Percentiles rank a stretch among this genome's conserved stretches.
Evolutionary conservation across 164 flowering plant species (phyloP).

Genomic region (Santalum album): DNA sequence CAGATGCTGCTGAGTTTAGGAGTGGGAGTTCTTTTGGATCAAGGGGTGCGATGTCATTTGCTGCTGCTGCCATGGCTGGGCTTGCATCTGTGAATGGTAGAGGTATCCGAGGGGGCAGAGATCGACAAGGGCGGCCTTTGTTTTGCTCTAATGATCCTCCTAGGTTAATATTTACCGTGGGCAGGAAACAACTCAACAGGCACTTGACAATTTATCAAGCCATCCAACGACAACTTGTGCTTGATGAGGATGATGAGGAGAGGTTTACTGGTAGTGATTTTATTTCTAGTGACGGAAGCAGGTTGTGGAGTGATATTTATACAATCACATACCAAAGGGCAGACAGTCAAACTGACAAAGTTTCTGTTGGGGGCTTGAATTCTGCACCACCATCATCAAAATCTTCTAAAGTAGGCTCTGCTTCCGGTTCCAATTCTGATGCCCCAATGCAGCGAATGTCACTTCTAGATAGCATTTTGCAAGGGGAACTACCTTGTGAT

Average conservation of each 20-base stretch:
- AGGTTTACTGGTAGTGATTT: slow-evolving; percentile 55
- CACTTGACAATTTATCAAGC: slow-evolving; percentile 91
- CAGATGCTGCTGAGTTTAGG: slow-evolving; percentile 52
- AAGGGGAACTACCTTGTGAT: slow-evolving; percentile 91
- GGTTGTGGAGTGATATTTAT: slow-evolving; percentile 80
- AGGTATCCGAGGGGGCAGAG: slow-evolving; percentile 75
- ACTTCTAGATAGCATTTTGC: slow-evolving; percentile 86
- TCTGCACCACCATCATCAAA: slow-evolving; percentile 42
- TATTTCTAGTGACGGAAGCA: slow-evolving; percentile 74
- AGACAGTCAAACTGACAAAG: slow-evolving; percentile 52
- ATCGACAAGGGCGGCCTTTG: slow-evolving; percentile 60
- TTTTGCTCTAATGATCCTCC: slow-evolving; percentile 69
- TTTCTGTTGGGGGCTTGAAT: slow-evolving; percentile 35
- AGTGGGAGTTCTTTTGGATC: slow-evolving; percentile 60
- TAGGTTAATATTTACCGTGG: slow-evolving; percentile 65
- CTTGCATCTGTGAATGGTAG: slow-evolving; percentile 70
- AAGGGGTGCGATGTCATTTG: slow-evolving; percentile 90
- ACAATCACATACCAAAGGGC: slow-evolving; percentile 83
- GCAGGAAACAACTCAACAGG: slow-evolving; percentile 84
- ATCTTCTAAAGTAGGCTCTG: slow-evolving; percentile 43
- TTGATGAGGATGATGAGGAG: slow-evolving; percentile 86
- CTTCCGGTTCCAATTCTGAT: slow-evolving; percentile 40
- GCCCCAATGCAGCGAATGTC: slow-evolving; percentile 42
- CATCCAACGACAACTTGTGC: slow-evolving; percentile 78
- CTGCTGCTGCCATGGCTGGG: slow-evolving; percentile 98